These are phyloP conservation scores for Myriosclerotinia duriaeana DNA, from an alignment of 2,329 filamentous ascomycete species.

Conservation along the genomic window DNA sequence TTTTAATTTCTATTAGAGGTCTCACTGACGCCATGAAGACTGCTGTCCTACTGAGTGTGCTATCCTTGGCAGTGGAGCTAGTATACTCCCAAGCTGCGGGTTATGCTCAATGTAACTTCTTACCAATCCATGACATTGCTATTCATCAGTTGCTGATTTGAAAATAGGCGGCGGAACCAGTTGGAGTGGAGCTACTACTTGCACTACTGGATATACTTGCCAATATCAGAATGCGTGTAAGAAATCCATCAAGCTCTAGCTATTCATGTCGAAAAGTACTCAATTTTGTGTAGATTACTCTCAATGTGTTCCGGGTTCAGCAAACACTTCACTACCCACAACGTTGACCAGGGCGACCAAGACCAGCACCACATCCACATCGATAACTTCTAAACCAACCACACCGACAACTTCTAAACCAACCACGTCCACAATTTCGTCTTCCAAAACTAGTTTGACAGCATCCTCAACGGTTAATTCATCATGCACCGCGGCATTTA, in stretches of 20 bases:
- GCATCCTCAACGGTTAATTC: conserved; percentile 15
- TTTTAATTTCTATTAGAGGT: conserved; percentile 7
- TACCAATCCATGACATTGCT: background rate
- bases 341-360: conserved; percentile 17
- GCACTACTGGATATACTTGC: conserved; percentile 21
- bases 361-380: background rate
- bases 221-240: conserved; percentile 22
- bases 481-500: conserved; percentile 31
- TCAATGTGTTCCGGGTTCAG: conserved; percentile 25
- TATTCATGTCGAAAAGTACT: background rate
- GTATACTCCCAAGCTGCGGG: conserved; percentile 20
- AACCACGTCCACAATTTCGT: conserved; percentile 14
- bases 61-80: conserved; percentile 19
- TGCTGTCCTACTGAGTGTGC: background rate
- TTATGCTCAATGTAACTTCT: conserved; percentile 21
- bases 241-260: background rate
- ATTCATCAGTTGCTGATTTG: conserved; percentile 4
- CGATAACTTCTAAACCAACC: background rate
- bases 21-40: conserved; percentile 14
- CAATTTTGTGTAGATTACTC: conserved; percentile 21
- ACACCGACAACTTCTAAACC: conserved; percentile 2
- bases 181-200: conserved; percentile 21
- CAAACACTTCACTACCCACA: conserved; percentile 3
- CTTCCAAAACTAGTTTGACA: conserved; percentile 6
- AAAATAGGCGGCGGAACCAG: conserved; percentile 14